Evolutionary conservation across 2,329 filamentous ascomycete genomes (phyloP).

Genomic region (Colletotrichum truncatum): DNA sequence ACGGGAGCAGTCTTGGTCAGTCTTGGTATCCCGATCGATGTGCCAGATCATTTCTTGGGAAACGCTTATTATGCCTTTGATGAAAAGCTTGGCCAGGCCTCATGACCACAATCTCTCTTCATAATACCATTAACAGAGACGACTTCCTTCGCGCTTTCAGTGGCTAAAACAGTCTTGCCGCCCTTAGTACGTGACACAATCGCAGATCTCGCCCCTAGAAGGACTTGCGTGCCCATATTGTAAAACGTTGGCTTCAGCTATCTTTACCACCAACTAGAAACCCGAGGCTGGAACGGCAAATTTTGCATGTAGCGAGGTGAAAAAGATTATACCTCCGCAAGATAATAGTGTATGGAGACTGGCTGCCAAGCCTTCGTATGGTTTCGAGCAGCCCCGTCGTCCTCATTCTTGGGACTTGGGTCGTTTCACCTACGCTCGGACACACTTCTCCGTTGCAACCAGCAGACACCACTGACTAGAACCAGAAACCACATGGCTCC

Average conservation of each 20-base stretch:
- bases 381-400: constrained; percentile 22
- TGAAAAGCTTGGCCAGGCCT: neutral
- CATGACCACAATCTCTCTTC: neutral
- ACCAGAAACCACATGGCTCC: neutral
- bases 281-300: neutral
- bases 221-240: neutral
- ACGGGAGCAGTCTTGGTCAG: constrained; percentile 28
- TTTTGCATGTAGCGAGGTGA: neutral
- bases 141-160: neutral
- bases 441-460: constrained; percentile 10
- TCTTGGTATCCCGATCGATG: constrained; percentile 25
- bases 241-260: constrained; percentile 27
- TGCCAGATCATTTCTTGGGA: neutral
- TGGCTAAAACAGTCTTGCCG: neutral
- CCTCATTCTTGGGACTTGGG: constrained; percentile 23
- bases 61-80: constrained; percentile 4
- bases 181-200: constrained; percentile 14
- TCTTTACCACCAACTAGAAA: constrained; percentile 10
- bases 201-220: constrained; percentile 6
- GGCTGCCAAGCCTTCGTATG: constrained; percentile 9
- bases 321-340: neutral
- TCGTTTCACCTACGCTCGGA: constrained; percentile 30
- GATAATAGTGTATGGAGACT: neutral
- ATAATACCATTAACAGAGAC: neutral
- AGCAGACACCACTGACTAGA: neutral